Evolutionary conservation across 2,329 filamentous ascomycete genomes (phyloP), one percentile per base, ranked within the genome.

Genomic region (Simplicillium aogashimaense): DNA sequence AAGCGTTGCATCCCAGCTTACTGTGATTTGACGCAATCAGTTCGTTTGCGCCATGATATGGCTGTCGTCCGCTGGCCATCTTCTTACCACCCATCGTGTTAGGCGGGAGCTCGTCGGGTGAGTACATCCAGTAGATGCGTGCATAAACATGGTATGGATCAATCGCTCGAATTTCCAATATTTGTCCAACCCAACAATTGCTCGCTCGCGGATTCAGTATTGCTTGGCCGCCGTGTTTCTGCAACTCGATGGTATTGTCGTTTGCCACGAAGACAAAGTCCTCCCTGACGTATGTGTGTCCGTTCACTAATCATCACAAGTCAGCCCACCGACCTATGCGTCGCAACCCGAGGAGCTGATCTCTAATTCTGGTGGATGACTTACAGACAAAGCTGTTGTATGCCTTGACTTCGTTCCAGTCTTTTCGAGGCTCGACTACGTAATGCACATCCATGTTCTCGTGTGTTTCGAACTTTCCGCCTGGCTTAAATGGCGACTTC

Each of bases 51-150:
- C 81, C 83, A 49, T 87, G 83, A 50, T 86, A 83, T 3, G 73
- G 63, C 51, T 81, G 73, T 28, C 80, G 72, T 13, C 73, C 72
- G 30, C 65, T 60, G 3, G 74, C 59, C 2, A 50, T 51, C 46
- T 63, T 73, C 53, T 66, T 74, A 20, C 69, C 69, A 38, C 75
- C 71, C 36, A 65, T 56, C 0, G 72, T 76, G 29, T 75, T 75
- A 0, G 58, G 50, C 0, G 76, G 75, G 6, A 87, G 63, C 55
- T 87, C 82, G 45, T 86, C 80, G 0, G 83, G 83, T 64, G 79
- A 80, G 56, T 86, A 86, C 65, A 85, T 76, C 83, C 83, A 87
- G 46, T 77, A 82, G 2, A 89, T 75, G 30, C 85, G 70, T 56
- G 66, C 60, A 9, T 25, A 25, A 9, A 25, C 20, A 9, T 49